Base-by-base conservation (phyloP, 139 green algal genomes). In the Picochlorum sp. region DNA sequence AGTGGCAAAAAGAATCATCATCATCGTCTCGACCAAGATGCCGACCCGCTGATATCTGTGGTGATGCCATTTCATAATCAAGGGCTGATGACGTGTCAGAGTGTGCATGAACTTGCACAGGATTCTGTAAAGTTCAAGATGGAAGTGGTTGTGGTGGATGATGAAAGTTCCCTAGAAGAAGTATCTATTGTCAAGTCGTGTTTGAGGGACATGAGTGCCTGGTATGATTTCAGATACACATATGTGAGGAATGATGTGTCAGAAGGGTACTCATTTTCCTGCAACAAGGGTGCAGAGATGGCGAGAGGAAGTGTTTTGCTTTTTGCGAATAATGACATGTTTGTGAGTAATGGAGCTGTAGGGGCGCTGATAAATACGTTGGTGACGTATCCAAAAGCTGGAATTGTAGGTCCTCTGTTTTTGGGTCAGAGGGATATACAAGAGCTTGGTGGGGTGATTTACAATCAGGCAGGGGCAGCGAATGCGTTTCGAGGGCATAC, bases 361-460 rank as follows among this genome's bases (percentile, higher is more conserved):
- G 26, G n/a, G 1, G 15, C 24, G 3, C 8, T 62, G 24, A 62
- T 47, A 26, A 21, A 28, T 9, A 62, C 56, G 0, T 24, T 62
- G 6, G 28, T 47, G 5, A 21, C 14, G 18, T 24, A 62, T 16
- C 56, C 56, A 23, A 45, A 45, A 1, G 24, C 30, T 24, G 68
- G 59, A 4, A 11, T 62, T 9, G 68, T 69, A 2, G 68, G 68
- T 23, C 68, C 68, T 21, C 13, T 74, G 28, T 74, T 74, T 65
- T 24, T 74, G n/a, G 49, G 49, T 24, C 16, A 47, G 24, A 20
- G 44, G 7, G 15, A 63, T 21, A 45, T 62, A 34, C 49, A 65
- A 26, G 68, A 75, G 45, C 49, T 52, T 30, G 68, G 68, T 11
- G 68, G 68, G 13, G 24, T 75, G 15, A 54, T 75, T 41, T 69